These are phyloP conservation scores for Lunasporangiospora selenospora DNA, from an alignment of 192 early-diverging fungal species.

Conservation along the genomic window DNA sequence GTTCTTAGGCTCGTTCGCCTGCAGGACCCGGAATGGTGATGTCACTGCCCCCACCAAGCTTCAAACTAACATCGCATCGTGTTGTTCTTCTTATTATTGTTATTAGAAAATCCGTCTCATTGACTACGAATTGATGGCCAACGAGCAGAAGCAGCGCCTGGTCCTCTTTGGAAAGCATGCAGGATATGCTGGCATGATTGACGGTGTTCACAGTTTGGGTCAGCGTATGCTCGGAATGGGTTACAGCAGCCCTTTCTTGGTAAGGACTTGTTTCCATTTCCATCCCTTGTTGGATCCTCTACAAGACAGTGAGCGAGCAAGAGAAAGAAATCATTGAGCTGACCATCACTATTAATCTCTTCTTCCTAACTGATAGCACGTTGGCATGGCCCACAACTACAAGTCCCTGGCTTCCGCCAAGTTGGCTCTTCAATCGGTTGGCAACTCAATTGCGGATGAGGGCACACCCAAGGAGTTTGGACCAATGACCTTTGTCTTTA, in stretches of 20 bases:
- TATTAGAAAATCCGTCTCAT: constrained; percentile 84
- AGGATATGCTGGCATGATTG: constrained; percentile 95
- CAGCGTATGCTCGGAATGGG: constrained; percentile 89
- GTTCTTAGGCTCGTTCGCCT: not conserved
- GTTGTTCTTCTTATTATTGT: not conserved
- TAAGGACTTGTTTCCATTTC: constrained; percentile 29
- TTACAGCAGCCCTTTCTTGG: constrained; percentile 94
- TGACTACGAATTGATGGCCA: constrained; percentile 95
- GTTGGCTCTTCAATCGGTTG: constrained; percentile 66
- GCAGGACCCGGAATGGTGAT: too few relatives aligned
- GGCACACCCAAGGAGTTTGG: constrained; percentile 88
- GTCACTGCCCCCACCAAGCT: too few relatives aligned
- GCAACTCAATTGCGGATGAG: constrained; percentile 84
- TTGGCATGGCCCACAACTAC: constrained; percentile 79
- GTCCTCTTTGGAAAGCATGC: constrained; percentile 95
- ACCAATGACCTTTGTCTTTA: constrained; percentile 91
- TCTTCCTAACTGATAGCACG: constrained; percentile 63
- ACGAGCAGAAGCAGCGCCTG: constrained; percentile 75
- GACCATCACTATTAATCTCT: too few relatives aligned
- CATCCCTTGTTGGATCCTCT: too few relatives aligned
- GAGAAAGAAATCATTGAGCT: too few relatives aligned
- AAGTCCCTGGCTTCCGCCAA: constrained; percentile 68
- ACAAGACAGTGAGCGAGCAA: too few relatives aligned
- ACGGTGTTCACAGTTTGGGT: constrained; percentile 91
- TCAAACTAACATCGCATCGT: not conserved